phyloP scores from a whole-genome alignment of 345 rosid species.

The Stellera chamaejasme region DNA sequence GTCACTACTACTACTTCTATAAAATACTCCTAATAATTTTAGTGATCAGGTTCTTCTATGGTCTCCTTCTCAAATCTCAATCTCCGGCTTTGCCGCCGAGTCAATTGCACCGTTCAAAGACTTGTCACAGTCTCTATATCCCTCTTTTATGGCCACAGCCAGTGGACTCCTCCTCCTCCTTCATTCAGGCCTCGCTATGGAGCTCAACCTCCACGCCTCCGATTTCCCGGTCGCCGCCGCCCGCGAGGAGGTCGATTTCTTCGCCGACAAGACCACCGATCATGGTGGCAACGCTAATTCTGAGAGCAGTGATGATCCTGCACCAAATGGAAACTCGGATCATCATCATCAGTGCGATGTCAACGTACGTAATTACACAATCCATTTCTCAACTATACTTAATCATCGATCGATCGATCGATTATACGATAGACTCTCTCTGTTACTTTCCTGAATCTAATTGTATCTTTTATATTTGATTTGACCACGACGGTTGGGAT shows the following conservation, averaged over 20 bases:
- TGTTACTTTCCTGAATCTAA: background rate
- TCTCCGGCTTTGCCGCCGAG: slow-evolving; percentile 56
- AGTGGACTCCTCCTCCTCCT: slow-evolving; percentile 41
- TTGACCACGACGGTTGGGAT: too few species aligned
- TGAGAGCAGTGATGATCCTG: background rate
- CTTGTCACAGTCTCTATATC: slow-evolving; percentile 6
- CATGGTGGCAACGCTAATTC: slow-evolving; percentile 5
- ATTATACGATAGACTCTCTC: too few species aligned
- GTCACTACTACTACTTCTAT: background rate
- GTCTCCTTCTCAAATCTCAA: slow-evolving; percentile 34
- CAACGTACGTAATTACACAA: background rate
- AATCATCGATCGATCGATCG: too few species aligned
- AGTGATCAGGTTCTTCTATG: slow-evolving; percentile 10
- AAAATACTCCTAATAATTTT: background rate
- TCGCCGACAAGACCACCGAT: slow-evolving; percentile 20
- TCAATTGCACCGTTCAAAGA: slow-evolving; percentile 46
- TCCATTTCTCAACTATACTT: background rate
- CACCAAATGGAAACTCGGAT: too few species aligned
- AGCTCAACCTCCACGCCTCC: slow-evolving; percentile 6
- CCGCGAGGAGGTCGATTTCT: slow-evolving; percentile 53
- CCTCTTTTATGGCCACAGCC: slow-evolving; percentile 45
- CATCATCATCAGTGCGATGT: background rate
- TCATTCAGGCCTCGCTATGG: slow-evolving; percentile 37
- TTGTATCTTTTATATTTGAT: background rate
- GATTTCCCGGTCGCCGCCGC: slow-evolving; percentile 17